Conservation (phyloP, 2,329 filamentous ascomycete genomes). For the Calycina herbarum region DNA sequence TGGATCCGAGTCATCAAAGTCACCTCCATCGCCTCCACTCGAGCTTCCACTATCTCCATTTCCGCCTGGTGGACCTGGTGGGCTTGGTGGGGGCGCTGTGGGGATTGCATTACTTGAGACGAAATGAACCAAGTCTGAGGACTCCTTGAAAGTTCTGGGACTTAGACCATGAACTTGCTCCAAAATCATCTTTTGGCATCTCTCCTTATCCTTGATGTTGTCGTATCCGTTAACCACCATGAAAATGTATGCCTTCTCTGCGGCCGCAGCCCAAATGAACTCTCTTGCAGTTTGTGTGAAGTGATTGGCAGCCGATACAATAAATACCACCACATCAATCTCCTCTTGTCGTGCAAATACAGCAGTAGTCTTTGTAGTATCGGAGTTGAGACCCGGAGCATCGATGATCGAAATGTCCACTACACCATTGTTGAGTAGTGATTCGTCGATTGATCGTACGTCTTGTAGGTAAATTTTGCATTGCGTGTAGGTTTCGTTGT, state of each 20-base stretch:
- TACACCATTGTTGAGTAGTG: conserved; percentile 92
- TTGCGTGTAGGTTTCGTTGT: conserved; percentile 85
- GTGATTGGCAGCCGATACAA: conserved; percentile 95
- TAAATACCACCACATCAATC: conserved; percentile 98
- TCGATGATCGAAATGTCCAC: conserved; percentile 98
- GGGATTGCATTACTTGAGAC: conserved; percentile 97
- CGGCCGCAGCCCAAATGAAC: conserved; percentile 92
- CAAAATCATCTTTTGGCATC: conserved; percentile 89
- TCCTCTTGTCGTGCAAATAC: conserved; percentile 97
- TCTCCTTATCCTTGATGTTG: conserved; percentile 84
- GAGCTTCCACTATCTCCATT: conserved; percentile 52
- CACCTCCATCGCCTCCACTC: conserved; percentile 55
- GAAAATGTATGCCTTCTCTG: conserved; percentile 98
- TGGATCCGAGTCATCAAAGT: conserved; percentile 46
- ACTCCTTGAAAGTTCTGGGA: conserved; percentile 89
- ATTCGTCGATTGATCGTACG: conserved; percentile 84
- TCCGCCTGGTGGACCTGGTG: conserved; percentile 55
- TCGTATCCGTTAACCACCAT: conserved; percentile 99
- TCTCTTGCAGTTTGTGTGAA: conserved; percentile 98
- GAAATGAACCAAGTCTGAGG: conserved; percentile 91
- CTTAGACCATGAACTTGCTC: conserved; percentile 88
- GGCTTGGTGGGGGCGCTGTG: conserved; percentile 58
- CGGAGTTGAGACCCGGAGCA: conserved; percentile 90
- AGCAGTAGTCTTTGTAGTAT: conserved; percentile 95
- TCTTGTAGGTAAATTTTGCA: conserved; percentile 98